These are phyloP conservation scores for Xylariaceae sp. DNA, from an alignment of 2,329 filamentous ascomycete genomes.

Conservation along the genomic window DNA sequence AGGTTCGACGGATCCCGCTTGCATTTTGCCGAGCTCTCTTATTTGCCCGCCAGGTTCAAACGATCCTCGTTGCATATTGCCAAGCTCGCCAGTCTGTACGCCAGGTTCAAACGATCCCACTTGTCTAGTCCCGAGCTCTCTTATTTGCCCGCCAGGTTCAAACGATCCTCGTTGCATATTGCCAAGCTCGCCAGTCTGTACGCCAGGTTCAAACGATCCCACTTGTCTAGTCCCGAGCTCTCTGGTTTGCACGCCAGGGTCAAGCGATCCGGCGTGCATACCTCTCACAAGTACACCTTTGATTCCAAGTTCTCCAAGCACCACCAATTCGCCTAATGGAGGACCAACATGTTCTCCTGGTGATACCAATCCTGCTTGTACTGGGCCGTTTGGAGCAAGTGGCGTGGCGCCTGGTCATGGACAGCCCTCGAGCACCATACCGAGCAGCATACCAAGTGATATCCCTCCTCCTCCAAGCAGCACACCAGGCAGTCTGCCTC, in stretches of 20 bases:
- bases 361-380: not conserved
- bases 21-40: constrained; percentile 12
- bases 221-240: constrained; percentile 9
- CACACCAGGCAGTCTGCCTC: not conserved
- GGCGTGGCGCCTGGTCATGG: not conserved
- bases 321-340: too few relatives aligned
- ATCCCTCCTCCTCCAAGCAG: not conserved
- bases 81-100: constrained; percentile 6
- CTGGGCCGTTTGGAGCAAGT: not conserved
- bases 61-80: constrained; percentile 13
- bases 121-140: constrained; percentile 7
- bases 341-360: too few relatives aligned
- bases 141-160: constrained; percentile 11
- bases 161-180: constrained; percentile 17
- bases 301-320: too few relatives aligned
- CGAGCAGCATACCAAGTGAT: not conserved
- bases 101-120: constrained; percentile 15
- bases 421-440: not conserved
- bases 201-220: constrained; percentile 14
- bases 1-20: constrained; percentile 17
- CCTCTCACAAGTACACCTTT: too few relatives aligned
- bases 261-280: constrained; percentile 17
- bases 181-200: constrained; percentile 7
- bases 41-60: not conserved
- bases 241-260: constrained; percentile 10